A percentile compares a stretch with the other conserved stretches of the same genome.
phyloP scores from a whole-genome alignment of 192 early-diverging fungal species.

The Rhizophagus sp. region DNA sequence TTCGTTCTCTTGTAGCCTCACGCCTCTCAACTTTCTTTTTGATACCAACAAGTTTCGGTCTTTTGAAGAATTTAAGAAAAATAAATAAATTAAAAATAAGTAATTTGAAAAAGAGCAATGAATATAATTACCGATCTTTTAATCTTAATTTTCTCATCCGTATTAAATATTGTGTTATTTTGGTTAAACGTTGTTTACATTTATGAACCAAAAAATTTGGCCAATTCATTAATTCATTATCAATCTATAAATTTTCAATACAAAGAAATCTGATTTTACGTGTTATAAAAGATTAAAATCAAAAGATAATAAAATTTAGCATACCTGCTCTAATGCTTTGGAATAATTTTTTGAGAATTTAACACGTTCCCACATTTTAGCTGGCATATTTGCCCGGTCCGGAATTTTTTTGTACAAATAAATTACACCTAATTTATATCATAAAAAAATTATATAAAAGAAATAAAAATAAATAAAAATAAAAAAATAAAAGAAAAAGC shows the following conservation, averaged over 20 bases:
- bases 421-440: constrained; percentile 54
- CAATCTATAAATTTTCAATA: constrained; percentile 56
- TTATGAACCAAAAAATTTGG: constrained; percentile 89
- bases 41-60: constrained; percentile 81
- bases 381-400: constrained; percentile 92
- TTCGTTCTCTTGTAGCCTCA: constrained; percentile 80
- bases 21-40: constrained; percentile 94
- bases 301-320: neutral
- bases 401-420: constrained; percentile 95
- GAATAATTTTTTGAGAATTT: constrained; percentile 90
- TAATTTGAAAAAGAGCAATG: neutral
- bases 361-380: constrained; percentile 91
- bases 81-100: constrained; percentile 1
- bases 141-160: constrained; percentile 88
- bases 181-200: constrained; percentile 95
- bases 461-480: neutral
- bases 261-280: neutral
- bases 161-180: constrained; percentile 95
- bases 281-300: neutral
- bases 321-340: constrained; percentile 75
- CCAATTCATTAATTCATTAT: constrained; percentile 90
- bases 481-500: too few relatives aligned
- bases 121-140: constrained; percentile 57
- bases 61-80: constrained; percentile 30
- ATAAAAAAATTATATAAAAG: constrained; percentile 8